A percentile compares a stretch with the other conserved stretches of the same genome.
These are phyloP conservation scores for Eustoma russellianum DNA, from an alignment of 257 asterid species.

Conservation along the genomic window DNA sequence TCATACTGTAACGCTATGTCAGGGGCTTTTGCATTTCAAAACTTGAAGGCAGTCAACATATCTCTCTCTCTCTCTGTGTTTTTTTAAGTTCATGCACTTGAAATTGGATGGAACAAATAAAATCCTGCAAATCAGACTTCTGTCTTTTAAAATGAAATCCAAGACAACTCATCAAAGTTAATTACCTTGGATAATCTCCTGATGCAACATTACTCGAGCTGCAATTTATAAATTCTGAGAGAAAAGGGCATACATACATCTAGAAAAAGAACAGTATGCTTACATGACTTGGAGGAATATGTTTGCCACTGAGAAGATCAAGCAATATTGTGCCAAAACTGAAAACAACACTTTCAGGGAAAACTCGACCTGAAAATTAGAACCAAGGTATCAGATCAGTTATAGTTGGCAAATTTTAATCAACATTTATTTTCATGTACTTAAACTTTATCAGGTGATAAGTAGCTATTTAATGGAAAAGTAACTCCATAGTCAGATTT, in stretches of 20 bases:
- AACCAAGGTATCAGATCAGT: slow-evolving; percentile 1
- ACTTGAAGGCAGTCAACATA: too few species aligned
- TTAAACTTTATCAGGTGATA: too few species aligned
- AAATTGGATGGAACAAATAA: too few species aligned
- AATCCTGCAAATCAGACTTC: background rate
- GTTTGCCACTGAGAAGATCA: slow-evolving; percentile 50
- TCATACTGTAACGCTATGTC: too few species aligned
- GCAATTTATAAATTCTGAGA: background rate
- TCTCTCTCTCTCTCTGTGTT: too few species aligned
- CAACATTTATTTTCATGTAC: background rate
- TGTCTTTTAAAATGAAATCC: background rate
- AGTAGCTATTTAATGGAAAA: too few species aligned
- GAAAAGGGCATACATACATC: background rate
- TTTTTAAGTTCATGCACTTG: too few species aligned
- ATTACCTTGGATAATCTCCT: background rate
- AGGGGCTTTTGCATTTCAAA: too few species aligned
- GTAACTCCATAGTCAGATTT: too few species aligned
- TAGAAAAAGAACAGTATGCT: slow-evolving; percentile 5
- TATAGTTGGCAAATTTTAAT: background rate
- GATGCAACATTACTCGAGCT: background rate
- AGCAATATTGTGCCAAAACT: slow-evolving; percentile 48
- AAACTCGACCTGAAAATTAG: slow-evolving; percentile 33
- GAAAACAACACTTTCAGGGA: slow-evolving; percentile 35
- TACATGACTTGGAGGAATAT: slow-evolving; percentile 46
- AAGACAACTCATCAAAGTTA: background rate